Evolutionary conservation across 352 stramenopile species (phyloP).

Genomic region (Blastocystis hominis): DNA sequence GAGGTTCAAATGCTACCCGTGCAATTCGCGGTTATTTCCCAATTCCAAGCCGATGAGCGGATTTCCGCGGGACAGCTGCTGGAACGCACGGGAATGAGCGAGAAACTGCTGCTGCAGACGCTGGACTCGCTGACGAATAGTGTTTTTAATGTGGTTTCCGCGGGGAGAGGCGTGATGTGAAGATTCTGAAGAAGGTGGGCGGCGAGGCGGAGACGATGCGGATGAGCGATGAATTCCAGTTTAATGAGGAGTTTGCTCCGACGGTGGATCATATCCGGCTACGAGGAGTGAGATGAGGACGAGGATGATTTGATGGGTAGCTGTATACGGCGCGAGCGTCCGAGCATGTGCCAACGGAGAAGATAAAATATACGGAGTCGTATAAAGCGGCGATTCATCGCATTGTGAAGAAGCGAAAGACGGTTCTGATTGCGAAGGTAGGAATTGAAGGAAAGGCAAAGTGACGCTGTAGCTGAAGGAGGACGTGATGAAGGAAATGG

Average conservation of each 20-base stretch:
- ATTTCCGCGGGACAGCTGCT: background rate
- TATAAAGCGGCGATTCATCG: constrained; percentile 13
- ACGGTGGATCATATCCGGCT: background rate
- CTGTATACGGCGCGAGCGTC: background rate
- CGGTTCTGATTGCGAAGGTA: background rate
- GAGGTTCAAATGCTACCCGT: constrained; percentile 1
- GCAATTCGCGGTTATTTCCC: background rate
- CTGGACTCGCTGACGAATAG: background rate
- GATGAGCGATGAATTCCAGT: background rate
- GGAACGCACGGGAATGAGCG: background rate
- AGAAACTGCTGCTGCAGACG: background rate
- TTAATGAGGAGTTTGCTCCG: constrained; percentile 9
- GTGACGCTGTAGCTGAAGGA: constrained; percentile 3
- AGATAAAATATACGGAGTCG: constrained; percentile 3
- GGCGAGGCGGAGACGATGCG: background rate
- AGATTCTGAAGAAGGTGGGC: background rate
- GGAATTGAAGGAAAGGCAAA: background rate
- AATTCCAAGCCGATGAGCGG: constrained; percentile 5
- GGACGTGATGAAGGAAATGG: background rate
- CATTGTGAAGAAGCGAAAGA: constrained; percentile 4
- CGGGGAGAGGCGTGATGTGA: background rate
- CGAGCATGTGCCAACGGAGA: background rate
- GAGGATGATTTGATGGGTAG: background rate
- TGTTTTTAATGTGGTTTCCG: background rate
- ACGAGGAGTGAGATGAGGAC: background rate